phyloP scores from a whole-genome alignment of 768 basidiomycete species.

The Mycena vulgaris region DNA sequence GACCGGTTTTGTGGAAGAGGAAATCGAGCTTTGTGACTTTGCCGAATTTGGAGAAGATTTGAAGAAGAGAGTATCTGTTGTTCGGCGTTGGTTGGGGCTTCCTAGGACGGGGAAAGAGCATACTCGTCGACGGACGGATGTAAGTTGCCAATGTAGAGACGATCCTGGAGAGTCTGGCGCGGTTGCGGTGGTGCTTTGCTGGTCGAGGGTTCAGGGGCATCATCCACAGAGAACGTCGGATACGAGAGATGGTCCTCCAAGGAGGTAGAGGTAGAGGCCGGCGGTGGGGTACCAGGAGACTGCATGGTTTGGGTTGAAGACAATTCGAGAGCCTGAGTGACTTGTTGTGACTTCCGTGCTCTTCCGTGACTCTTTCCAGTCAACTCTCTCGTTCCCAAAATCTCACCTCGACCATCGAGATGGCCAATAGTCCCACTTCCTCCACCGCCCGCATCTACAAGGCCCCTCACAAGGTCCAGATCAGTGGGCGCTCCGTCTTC shows the following conservation, averaged over 20 bases:
- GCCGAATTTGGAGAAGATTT: constrained; percentile 93
- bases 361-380: too few relatives aligned
- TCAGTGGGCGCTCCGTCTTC: constrained; percentile 14
- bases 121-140: constrained; percentile 92
- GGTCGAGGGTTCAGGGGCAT: constrained; percentile 37
- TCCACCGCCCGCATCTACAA: background rate
- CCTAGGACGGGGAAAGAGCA: constrained; percentile 39
- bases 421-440: background rate
- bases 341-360: background rate
- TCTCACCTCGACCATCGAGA: too few relatives aligned
- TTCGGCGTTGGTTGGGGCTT: background rate
- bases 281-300: background rate
- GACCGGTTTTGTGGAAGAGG: constrained; percentile 94
- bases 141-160: constrained; percentile 93
- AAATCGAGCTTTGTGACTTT: constrained; percentile 95
- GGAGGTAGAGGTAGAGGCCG: background rate
- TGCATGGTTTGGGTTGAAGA: constrained; percentile 10
- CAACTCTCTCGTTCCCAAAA: too few relatives aligned
- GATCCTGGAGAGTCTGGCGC: constrained; percentile 69
- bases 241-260: constrained; percentile 41
- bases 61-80: constrained; percentile 86
- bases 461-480: background rate
- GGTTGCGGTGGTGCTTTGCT: constrained; percentile 38
- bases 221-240: constrained; percentile 39
- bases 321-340: background rate